Conservation (phyloP, 805 yeast species). For the Kluyveromyces dobzhanskii region DNA sequence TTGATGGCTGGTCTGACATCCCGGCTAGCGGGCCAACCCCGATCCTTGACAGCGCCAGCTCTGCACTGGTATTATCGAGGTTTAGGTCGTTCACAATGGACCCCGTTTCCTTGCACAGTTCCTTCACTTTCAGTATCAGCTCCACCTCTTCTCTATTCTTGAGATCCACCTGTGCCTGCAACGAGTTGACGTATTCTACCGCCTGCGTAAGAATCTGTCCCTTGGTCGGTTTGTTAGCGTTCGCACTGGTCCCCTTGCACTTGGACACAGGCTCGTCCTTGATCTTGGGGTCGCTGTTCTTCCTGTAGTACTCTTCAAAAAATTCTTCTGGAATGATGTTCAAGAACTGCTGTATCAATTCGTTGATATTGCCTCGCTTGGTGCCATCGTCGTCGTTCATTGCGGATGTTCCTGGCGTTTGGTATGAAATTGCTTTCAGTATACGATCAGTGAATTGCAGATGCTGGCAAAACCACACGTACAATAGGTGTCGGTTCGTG, state of each 20-base stretch:
- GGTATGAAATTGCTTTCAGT: too few species aligned
- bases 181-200: slow-evolving; percentile 58
- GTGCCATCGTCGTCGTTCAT: slow-evolving; percentile 33
- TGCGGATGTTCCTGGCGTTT: too few species aligned
- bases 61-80: slow-evolving; percentile 67
- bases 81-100: slow-evolving; percentile 35
- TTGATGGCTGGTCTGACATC: slow-evolving; percentile 5
- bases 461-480: too few species aligned
- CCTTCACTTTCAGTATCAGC: slow-evolving; percentile 49
- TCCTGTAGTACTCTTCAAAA: slow-evolving; percentile 32
- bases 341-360: slow-evolving; percentile 45
- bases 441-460: too few species aligned
- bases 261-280: background rate
- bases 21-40: slow-evolving; percentile 77
- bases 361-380: slow-evolving; percentile 50
- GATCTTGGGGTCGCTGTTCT: slow-evolving; percentile 6
- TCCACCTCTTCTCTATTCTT: slow-evolving; percentile 76
- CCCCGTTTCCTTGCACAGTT: slow-evolving; percentile 39
- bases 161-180: slow-evolving; percentile 68
- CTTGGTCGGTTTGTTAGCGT: slow-evolving; percentile 78
- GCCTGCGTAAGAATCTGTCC: slow-evolving; percentile 73
- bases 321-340: slow-evolving; percentile 37
- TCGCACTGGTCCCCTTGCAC: slow-evolving; percentile 52
- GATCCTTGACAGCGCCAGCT: slow-evolving; percentile 60
- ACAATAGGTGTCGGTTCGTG: too few species aligned